phyloP scores from a whole-genome alignment of 169 alveolate genomes.

The Amoebophrya sp. region DNA sequence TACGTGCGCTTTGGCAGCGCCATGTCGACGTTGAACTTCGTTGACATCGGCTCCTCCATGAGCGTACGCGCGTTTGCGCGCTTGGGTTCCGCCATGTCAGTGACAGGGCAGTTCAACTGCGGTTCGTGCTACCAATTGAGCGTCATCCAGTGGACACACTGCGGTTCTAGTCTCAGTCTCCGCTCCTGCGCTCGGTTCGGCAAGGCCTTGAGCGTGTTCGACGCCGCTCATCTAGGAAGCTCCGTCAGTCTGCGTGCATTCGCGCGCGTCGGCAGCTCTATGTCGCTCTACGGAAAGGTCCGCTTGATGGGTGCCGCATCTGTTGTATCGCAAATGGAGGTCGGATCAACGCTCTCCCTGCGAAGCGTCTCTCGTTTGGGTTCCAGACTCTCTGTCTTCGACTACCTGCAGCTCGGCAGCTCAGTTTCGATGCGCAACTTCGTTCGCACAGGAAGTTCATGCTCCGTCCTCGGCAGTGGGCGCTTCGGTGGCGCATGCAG shows the following conservation, averaged over 20 bases:
- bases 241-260: neutral
- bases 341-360: neutral
- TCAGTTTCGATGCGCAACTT: neutral
- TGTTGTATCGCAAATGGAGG: neutral
- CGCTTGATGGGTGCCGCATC: neutral
- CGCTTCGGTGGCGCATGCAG: neutral
- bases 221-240: neutral
- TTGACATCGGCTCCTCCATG: neutral
- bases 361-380: neutral
- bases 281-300: neutral
- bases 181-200: slow-evolving; percentile 7
- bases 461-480: neutral
- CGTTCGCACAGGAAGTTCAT: neutral
- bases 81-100: neutral
- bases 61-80: slow-evolving; percentile 4
- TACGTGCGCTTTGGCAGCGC: neutral
- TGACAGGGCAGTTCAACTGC: slow-evolving; percentile 14
- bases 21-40: slow-evolving; percentile 14
- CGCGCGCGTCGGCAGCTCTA: neutral
- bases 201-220: neutral
- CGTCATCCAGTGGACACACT: neutral
- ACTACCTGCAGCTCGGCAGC: slow-evolving; percentile 24
- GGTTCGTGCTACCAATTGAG: neutral
- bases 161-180: neutral
- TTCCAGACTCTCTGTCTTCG: neutral